Evolutionary conservation across 768 basidiomycete species (phyloP), one percentile per base, ranked within the genome.

Genomic region (Chalciporus chontae): DNA sequence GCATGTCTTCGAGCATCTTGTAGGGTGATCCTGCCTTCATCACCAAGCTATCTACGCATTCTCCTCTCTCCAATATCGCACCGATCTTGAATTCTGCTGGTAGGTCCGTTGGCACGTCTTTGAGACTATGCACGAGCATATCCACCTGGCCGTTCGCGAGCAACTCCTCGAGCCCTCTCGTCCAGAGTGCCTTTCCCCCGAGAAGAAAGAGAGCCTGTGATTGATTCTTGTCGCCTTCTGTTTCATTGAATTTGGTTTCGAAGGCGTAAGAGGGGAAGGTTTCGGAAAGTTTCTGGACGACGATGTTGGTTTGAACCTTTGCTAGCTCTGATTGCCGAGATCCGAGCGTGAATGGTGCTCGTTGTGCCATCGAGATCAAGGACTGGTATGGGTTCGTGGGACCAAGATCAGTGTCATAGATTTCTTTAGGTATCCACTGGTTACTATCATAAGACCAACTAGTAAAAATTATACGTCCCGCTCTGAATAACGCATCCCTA

Each of bases 121-220:
- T 99, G 59, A 91, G 74, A 31, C 80, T 84, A 70, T 99, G 95
- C 17, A 98, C 84, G 59, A 99, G 81, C 77, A 97, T 83, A 66
- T 99, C 96, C 43, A 94, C 87, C 11, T 76, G 72, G 26, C 77
- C 71, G 39, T 84, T 76, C 47, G 81, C 76, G 52, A 99, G 72
- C 39, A 83, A 84, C 17, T 89, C 87, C 65, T 99, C 96, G 47
- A 99, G 83, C 59, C 97, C 95, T 59, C 92, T 90, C 32, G 96
- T 99, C 96, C 96, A 99, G 24, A 97, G 69, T 0, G 88, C 79
- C 65, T 91, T 92, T n/a, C 90, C 92, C 34, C 93, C 93, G 14
- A 96, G 72, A 8, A 94, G 76, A 69, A 94, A 94, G 15, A 96
- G 74, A n/a, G 82, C 80, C 56, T 91, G 86, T 1, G 85, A 82